Percentiles rank a stretch among this genome's conserved stretches.
Evolutionary conservation across 768 basidiomycete species (phyloP).

Genomic region (Rhizopogon vesiculosus): DNA sequence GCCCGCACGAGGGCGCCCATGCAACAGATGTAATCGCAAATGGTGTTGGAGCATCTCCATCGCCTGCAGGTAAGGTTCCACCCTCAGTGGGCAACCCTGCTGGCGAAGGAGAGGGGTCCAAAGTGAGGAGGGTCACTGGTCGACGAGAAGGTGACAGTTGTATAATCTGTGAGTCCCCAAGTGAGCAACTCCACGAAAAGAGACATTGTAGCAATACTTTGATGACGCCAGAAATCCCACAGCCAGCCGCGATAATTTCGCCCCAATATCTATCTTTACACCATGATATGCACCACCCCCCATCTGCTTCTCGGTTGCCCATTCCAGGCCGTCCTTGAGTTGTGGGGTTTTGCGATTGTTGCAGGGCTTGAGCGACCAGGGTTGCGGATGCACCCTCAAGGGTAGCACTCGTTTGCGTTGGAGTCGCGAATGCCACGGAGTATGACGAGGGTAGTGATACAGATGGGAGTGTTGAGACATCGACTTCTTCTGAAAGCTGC

Average conservation of each 20-base stretch:
- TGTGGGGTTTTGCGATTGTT: constrained; percentile 39
- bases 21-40: constrained; percentile 78
- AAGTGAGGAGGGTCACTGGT: constrained; percentile 60
- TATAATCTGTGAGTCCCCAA: constrained; percentile 48
- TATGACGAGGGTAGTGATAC: constrained; percentile 38
- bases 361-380: constrained; percentile 60
- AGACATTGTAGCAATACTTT: constrained; percentile 45
- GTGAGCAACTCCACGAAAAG: constrained; percentile 2
- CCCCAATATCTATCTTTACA: constrained; percentile 98
- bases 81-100: constrained; percentile 14
- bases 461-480: constrained; percentile 53
- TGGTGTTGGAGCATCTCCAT: constrained; percentile 35
- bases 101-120: constrained; percentile 36
- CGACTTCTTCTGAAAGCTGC: constrained; percentile 75
- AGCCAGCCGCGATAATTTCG: constrained; percentile 75
- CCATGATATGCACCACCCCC: constrained; percentile 93
- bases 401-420: constrained; percentile 56
- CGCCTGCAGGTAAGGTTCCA: constrained; percentile 17
- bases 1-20: constrained; percentile 93
- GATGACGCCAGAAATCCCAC: constrained; percentile 66
- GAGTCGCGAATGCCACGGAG: constrained; percentile 62
- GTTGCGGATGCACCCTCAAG: constrained; percentile 54
- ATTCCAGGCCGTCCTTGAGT: constrained; percentile 35
- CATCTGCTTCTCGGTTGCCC: constrained; percentile 77
- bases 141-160: constrained; percentile 66